Evolutionary conservation across 2,329 filamentous ascomycete species (phyloP), one percentile per base, ranked within the genome.

Genomic region (Neonectria coccinea): DNA sequence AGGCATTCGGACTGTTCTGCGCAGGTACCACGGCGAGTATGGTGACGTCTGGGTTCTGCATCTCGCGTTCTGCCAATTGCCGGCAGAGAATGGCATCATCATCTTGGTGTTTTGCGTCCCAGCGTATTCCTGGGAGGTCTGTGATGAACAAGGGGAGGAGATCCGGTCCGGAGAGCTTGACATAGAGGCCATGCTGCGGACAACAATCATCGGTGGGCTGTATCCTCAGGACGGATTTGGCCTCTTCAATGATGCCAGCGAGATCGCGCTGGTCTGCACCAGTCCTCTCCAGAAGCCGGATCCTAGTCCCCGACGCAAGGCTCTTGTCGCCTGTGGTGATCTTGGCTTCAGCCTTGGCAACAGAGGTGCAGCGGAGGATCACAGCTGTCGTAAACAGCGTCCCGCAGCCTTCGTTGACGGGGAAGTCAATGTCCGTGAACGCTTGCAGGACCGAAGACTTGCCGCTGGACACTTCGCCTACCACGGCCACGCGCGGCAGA

Each of bases 11-110:
- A 16, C 51, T 36, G 44, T 51, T 7, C 16, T 55, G 52, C 33
- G 52, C 59, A n/a, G 59, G 48, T 2, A 62, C 36, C 9, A 62
- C 59, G 33, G 59, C 51, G 33, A 62, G 59, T 22, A 62, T 62
- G 2, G 54, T 33, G 22, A 55, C 51, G 45, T 55, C 45, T n/a
- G 44, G 44, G 45, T 56, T 55, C 14, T n/a, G n/a, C 33, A 62
- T 55, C 27, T 62, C 52, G n/a, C 52, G 31, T 25, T 44, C 52
- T 2, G 59, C 59, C 42, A 62, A 36, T 18, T 62, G 45, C 25
- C 36, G 52, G 11, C 45, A 59, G 18, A 59, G 56, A 16, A 53
- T 18, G 5, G 56, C 48, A 14, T 59, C 39, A 2, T 18, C 39
- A 2, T 18, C 27, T 18, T 45, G 36, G 5, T 52, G 3, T 7